A percentile compares a stretch with the other conserved stretches of the same genome.
Evolutionary conservation across 495 filamentous ascomycete species (phyloP).

Genomic region (Penicillium cataractarum): DNA sequence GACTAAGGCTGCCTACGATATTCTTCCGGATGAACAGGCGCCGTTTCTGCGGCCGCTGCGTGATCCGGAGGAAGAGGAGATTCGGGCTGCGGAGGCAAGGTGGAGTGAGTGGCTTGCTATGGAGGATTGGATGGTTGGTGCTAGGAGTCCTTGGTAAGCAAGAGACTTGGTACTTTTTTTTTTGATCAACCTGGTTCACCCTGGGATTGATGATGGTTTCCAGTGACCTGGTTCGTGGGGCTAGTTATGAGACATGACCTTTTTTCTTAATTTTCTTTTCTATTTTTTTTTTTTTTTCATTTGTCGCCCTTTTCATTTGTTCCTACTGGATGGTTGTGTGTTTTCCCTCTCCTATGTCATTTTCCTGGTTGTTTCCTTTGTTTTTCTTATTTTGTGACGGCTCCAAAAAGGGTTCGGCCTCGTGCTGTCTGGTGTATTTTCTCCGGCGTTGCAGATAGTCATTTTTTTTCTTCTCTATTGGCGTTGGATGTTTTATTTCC

Average conservation of each 20-base stretch:
- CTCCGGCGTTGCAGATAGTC: constrained; percentile 20
- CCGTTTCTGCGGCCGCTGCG: constrained; percentile 83
- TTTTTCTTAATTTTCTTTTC: constrained; percentile 27
- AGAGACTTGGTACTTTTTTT: not conserved
- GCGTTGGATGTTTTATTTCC: constrained; percentile 4
- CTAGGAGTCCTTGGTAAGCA: constrained; percentile 55
- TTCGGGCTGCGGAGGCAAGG: constrained; percentile 73
- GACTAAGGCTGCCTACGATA: constrained; percentile 88
- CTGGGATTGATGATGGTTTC: not conserved
- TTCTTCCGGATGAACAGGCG: constrained; percentile 73
- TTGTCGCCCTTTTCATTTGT: constrained; percentile 18
- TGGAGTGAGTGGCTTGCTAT: constrained; percentile 92
- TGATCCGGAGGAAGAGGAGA: constrained; percentile 73
- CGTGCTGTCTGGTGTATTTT: constrained; percentile 17
- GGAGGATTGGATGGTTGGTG: constrained; percentile 95
- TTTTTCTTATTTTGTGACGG: not conserved
- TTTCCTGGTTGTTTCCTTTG: constrained; percentile 13
- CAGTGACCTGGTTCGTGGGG: not conserved
- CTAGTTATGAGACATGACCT: constrained; percentile 31
- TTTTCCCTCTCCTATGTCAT: not conserved
- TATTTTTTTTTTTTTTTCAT: constrained; percentile 22
- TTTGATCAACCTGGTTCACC: not conserved
- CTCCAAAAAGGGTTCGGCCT: constrained; percentile 12
- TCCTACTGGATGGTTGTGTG: not conserved
- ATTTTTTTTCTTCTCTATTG: not conserved